Conservation (phyloP, 371 early-diverging fungal genomes). For the Rozella allomycis region DNA sequence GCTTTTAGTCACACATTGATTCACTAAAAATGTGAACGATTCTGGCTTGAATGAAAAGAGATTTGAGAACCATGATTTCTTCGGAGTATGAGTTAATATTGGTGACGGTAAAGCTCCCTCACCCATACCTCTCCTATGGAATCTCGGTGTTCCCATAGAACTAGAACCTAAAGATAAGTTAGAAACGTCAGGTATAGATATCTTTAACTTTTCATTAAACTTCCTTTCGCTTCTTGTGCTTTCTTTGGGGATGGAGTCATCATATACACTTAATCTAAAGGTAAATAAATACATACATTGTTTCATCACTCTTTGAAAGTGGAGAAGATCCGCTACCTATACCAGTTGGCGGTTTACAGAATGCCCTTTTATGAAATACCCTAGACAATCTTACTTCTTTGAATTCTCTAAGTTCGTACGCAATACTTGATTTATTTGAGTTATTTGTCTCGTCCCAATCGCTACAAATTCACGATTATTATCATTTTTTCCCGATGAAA, state of each 20-base stretch:
- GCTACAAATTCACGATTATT: background rate
- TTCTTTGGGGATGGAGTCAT: background rate
- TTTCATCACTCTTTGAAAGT: background rate
- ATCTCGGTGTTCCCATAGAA: background rate
- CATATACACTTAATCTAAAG: background rate
- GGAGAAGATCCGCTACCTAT: no score
- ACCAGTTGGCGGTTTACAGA: no score
- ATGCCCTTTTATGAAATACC: no score
- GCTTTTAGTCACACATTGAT: no score
- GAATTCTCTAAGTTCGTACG: no score
- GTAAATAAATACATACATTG: background rate
- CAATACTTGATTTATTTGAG: no score
- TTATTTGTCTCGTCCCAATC: background rate
- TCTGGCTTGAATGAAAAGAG: slow-evolving; percentile 2
- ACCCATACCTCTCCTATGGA: background rate
- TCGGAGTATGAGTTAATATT: background rate
- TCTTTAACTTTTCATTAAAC: background rate
- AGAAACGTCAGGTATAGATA: background rate
- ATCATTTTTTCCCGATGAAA: background rate
- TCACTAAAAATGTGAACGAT: no score
- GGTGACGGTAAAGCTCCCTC: background rate
- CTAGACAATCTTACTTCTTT: no score
- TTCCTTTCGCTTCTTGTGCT: background rate
- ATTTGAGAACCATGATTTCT: background rate
- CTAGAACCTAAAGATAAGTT: background rate